phyloP scores from a whole-genome alignment of 495 filamentous ascomycete genomes.

The Geopyxis carbonaria region DNA sequence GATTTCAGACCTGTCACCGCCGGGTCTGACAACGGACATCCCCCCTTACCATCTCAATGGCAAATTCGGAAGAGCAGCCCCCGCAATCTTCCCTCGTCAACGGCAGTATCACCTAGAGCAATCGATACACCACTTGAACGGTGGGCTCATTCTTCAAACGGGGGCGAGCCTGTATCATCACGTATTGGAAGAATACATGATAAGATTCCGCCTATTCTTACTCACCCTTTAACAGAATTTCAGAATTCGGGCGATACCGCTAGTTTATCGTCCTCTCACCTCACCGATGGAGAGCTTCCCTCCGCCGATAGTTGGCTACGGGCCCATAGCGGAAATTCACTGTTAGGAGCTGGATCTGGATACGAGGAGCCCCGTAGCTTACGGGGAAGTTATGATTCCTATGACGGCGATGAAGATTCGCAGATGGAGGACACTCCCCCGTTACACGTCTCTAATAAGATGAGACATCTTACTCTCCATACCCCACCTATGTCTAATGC shows the following conservation, averaged over 20 bases:
- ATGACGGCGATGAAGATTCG: constrained; percentile 19
- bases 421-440: constrained; percentile 22
- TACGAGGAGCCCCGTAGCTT: constrained; percentile 9
- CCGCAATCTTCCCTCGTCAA: neutral
- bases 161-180: constrained; percentile 13
- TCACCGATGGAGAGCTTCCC: constrained; percentile 17
- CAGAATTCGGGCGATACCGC: constrained; percentile 19
- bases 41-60: constrained; percentile 11
- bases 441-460: constrained; percentile 9
- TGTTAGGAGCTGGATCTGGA: constrained; percentile 15
- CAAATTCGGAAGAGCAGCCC: neutral
- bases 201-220: constrained; percentile 9
- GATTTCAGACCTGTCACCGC: constrained; percentile 14
- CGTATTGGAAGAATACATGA: constrained; percentile 11
- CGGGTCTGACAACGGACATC: constrained; percentile 9
- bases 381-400: constrained; percentile 14
- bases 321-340: constrained; percentile 17
- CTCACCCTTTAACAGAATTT: constrained; percentile 15
- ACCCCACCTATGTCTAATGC: constrained; percentile 21
- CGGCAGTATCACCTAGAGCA: neutral
- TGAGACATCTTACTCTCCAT: constrained; percentile 16
- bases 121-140: constrained; percentile 15
- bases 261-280: constrained; percentile 19
- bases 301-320: constrained; percentile 15
- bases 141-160: constrained; percentile 15